phyloP scores from a whole-genome alignment of 139 green algal species.

The Micractinium conductrix region DNA sequence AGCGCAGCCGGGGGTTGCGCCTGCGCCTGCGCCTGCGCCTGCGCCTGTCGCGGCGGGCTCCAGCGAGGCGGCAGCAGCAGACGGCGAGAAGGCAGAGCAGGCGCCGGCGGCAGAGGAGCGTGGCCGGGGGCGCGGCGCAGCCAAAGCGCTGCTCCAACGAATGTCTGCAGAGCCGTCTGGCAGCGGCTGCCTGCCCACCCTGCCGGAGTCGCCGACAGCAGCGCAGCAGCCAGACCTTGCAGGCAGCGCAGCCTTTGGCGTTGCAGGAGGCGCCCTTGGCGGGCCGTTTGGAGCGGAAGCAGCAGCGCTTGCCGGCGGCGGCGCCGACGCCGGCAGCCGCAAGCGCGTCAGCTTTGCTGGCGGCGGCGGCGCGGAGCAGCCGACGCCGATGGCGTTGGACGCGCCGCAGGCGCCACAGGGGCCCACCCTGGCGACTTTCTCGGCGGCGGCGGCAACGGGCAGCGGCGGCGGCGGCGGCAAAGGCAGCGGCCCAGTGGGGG shows the following conservation, averaged over 20 bases:
- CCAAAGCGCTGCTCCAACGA: conserved; percentile 27
- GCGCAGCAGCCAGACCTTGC: not conserved
- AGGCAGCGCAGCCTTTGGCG: conserved; percentile 22
- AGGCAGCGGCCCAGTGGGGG: not conserved
- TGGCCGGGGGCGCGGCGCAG: conserved; percentile 15
- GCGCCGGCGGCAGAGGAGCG: conserved; percentile 14
- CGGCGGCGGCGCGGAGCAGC: not conserved
- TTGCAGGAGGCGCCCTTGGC: not conserved
- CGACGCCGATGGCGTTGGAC: not conserved
- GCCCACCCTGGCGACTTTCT: not conserved
- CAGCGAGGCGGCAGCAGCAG: not conserved
- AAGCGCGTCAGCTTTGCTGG: conserved; percentile 31
- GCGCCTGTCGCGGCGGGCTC: not conserved
- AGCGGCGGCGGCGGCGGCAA: not conserved
- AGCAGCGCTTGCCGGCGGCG: not conserved
- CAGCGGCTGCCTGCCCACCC: not conserved
- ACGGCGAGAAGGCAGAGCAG: not conserved
- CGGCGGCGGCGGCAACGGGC: not conserved
- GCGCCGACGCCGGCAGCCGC: not conserved
- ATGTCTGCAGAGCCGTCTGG: not conserved
- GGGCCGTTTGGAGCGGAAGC: not conserved
- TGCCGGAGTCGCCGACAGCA: not conserved
- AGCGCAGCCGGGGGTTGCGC: not conserved
- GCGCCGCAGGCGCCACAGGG: not conserved
- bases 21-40: not conserved